Percentiles rank a stretch among this genome's conserved stretches.
These are phyloP conservation scores for Microbotryum silenes-acaulis DNA, from an alignment of 1,284 basidiomycete species.

Conservation along the genomic window DNA sequence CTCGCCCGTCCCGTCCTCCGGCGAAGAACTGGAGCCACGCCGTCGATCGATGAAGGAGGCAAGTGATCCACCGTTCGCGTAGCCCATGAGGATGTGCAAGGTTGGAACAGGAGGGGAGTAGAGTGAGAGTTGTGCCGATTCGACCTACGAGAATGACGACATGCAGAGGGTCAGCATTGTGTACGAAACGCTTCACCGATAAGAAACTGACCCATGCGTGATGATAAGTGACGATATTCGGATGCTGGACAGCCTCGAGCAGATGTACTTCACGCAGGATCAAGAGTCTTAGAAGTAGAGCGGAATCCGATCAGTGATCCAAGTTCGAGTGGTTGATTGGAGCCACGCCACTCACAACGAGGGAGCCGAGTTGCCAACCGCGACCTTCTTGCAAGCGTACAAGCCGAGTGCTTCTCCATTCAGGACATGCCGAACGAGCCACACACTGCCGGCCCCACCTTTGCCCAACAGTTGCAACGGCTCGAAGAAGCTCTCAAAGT, in stretches of 20 bases:
- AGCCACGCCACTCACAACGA: slow-evolving; percentile 8
- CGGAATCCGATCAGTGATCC: neutral
- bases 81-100: slow-evolving; percentile 34
- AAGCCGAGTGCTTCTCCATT: slow-evolving; percentile 33
- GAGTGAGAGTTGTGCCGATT: slow-evolving; percentile 14
- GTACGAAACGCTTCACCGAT: neutral
- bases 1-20: neutral
- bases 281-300: slow-evolving; percentile 8
- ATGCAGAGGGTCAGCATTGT: neutral
- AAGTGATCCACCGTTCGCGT: slow-evolving; percentile 32
- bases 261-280: slow-evolving; percentile 35
- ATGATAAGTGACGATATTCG: slow-evolving; percentile 34
- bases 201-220: slow-evolving; percentile 25
- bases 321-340: neutral
- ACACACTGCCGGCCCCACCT: slow-evolving; percentile 30
- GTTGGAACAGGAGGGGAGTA: slow-evolving; percentile 31
- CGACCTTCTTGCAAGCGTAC: slow-evolving; percentile 35
- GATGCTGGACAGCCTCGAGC: slow-evolving; percentile 33
- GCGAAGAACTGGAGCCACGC: neutral
- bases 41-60: slow-evolving; percentile 9
- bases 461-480: slow-evolving; percentile 28
- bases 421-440: slow-evolving; percentile 33
- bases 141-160: slow-evolving; percentile 13
- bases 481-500: slow-evolving; percentile 32
- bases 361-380: slow-evolving; percentile 27